phyloP scores from a whole-genome alignment of 768 basidiomycete genomes.

The Lactifluus pinguis region DNA sequence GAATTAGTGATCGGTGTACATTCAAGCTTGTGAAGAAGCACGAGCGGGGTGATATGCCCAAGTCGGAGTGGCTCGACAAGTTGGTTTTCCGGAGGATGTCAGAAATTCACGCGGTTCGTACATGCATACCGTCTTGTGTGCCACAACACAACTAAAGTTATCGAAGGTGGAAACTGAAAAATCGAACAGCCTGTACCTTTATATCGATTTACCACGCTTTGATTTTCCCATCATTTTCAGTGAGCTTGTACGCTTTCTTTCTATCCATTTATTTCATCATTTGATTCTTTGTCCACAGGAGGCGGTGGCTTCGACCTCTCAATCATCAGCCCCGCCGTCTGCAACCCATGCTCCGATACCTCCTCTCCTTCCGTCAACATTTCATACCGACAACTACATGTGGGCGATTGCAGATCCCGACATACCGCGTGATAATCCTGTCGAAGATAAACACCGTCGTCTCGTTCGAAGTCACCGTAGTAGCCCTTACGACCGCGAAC shows the following conservation, averaged over 20 bases:
- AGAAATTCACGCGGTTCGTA: constrained; percentile 78
- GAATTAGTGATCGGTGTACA: not conserved
- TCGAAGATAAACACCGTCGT: constrained; percentile 93
- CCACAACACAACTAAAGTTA: not conserved
- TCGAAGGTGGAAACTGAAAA: constrained; percentile 78
- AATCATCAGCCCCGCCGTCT: constrained; percentile 34
- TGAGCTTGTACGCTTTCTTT: constrained; percentile 57
- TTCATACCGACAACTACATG: constrained; percentile 58
- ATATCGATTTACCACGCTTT: constrained; percentile 91
- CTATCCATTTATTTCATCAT: not conserved
- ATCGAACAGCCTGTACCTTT: constrained; percentile 90
- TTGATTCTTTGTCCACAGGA: constrained; percentile 3
- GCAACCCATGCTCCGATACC: constrained; percentile 35
- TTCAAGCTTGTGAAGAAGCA: constrained; percentile 85
- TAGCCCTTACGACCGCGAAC: constrained; percentile 87
- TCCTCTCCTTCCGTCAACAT: constrained; percentile 37
- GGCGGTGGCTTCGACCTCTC: constrained; percentile 21
- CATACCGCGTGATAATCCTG: constrained; percentile 84
- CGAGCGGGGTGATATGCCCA: constrained; percentile 85
- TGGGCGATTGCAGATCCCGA: constrained; percentile 93
- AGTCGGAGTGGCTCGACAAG: constrained; percentile 94
- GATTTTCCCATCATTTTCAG: constrained; percentile 96
- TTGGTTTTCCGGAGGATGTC: constrained; percentile 92
- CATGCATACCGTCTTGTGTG: not conserved
- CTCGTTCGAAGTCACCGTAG: constrained; percentile 92